Evolutionary conservation across 345 rosid species (phyloP).

Genomic region (Balakata baccata): DNA sequence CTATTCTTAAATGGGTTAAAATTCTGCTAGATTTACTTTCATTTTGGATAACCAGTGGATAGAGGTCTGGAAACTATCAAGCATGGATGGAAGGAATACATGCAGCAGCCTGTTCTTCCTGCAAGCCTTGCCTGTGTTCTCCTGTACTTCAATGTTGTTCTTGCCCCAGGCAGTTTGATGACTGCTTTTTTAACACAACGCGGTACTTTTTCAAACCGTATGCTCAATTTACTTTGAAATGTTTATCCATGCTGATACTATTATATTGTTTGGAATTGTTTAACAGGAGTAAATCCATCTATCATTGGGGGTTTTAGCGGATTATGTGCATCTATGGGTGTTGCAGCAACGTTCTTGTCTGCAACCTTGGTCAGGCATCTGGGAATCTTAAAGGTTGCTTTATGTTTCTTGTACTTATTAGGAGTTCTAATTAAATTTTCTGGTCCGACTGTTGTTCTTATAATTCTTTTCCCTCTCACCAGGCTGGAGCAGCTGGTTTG

Average conservation of each 20-base stretch:
- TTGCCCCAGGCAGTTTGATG: conserved; percentile 91
- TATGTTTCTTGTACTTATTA: conserved; percentile 9
- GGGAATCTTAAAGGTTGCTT: conserved; percentile 68
- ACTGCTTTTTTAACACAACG: conserved; percentile 90
- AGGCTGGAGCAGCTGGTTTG: conserved; percentile 95
- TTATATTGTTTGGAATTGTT: conserved; percentile 1
- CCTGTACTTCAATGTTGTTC: conserved; percentile 81
- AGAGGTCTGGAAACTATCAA: conserved; percentile 71
- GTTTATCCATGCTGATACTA: too few relatives aligned
- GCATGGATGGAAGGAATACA: conserved; percentile 93
- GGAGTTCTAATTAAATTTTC: background rate
- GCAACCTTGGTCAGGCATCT: conserved; percentile 65
- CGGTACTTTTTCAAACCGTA: conserved; percentile 37
- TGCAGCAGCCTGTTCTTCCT: conserved; percentile 91
- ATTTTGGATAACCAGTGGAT: conserved; percentile 36
- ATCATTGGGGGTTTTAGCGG: conserved; percentile 89
- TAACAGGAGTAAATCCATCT: conserved; percentile 77
- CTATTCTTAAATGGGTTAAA: background rate
- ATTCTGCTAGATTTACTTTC: conserved; percentile 6
- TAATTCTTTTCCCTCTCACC: conserved; percentile 21
- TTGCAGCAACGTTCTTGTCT: conserved; percentile 85
- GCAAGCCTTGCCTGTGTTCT: conserved; percentile 93
- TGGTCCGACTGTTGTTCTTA: conserved; percentile 1
- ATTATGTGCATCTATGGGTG: conserved; percentile 89
- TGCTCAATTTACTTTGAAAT: background rate